phyloP scores from a whole-genome alignment of 345 rosid genomes.

The Gossypium mustelinum region DNA sequence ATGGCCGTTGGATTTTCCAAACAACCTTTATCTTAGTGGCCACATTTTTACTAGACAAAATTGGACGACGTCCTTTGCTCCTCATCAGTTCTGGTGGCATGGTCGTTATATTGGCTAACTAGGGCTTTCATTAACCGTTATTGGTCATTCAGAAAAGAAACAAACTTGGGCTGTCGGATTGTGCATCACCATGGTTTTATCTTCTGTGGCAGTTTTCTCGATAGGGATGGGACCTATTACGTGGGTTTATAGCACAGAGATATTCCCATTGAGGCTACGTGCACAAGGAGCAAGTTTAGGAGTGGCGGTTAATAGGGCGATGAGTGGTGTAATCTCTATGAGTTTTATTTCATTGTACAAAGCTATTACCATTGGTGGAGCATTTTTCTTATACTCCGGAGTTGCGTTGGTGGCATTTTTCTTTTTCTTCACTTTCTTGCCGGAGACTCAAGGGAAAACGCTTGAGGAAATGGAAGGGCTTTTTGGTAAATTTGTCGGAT shows the following conservation, averaged over 20 bases:
- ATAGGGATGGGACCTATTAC: conserved; percentile 90
- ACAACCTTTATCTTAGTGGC: conserved; percentile 70
- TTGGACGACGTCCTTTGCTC: conserved; percentile 82
- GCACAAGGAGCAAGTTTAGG: conserved; percentile 76
- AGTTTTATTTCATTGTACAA: conserved; percentile 47
- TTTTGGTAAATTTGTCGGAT: conserved; percentile 47
- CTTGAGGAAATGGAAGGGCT: conserved; percentile 78
- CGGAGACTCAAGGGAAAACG: conserved; percentile 78
- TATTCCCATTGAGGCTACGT: conserved; percentile 76
- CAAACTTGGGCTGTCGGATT: conserved; percentile 64
- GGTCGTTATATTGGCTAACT: conserved; percentile 46
- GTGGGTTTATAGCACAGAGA: conserved; percentile 92
- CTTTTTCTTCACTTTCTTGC: conserved; percentile 52
- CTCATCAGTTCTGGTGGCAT: conserved; percentile 69
- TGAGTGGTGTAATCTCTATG: conserved; percentile 68
- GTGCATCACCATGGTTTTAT: conserved; percentile 48
- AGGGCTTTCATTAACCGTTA: conserved; percentile 46
- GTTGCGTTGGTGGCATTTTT: conserved; percentile 47
- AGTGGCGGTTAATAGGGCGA: conserved; percentile 59
- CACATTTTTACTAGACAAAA: conserved; percentile 62
- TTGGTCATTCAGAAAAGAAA: conserved; percentile 38
- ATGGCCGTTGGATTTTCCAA: conserved; percentile 79
- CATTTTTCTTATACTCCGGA: conserved; percentile 64
- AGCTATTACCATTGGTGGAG: conserved; percentile 70
- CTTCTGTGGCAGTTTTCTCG: conserved; percentile 69